Conservation (phyloP, 1,284 basidiomycete genomes). For the Coniophora puteana region DNA sequence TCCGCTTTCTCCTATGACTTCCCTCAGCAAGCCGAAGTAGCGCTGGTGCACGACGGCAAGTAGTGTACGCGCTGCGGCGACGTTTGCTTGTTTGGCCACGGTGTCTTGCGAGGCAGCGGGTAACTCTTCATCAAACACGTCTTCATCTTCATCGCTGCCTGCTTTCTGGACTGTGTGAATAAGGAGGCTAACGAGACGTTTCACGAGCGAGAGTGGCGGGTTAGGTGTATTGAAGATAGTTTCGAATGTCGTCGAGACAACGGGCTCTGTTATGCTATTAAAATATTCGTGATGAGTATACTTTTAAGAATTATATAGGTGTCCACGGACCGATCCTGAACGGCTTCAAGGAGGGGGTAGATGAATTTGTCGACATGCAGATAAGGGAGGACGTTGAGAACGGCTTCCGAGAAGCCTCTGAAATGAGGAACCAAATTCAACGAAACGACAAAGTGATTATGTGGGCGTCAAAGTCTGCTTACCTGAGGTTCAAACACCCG, state of each 20-base stretch:
- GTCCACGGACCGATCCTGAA: slow-evolving; percentile 40
- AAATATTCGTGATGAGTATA: slow-evolving; percentile 5
- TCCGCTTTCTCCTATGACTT: slow-evolving; percentile 34
- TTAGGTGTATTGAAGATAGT: slow-evolving; percentile 38
- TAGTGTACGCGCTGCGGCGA: slow-evolving; percentile 24
- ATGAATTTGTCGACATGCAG: slow-evolving; percentile 58
- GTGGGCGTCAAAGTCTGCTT: background rate
- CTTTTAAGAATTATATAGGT: background rate
- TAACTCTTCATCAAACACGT: slow-evolving; percentile 10
- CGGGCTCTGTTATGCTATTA: slow-evolving; percentile 42
- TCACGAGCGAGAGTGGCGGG: slow-evolving; percentile 34
- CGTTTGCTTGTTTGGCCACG: slow-evolving; percentile 13
- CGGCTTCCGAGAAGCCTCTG: slow-evolving; percentile 49
- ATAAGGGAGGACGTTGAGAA: slow-evolving; percentile 40
- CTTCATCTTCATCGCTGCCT: slow-evolving; percentile 9
- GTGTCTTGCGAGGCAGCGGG: slow-evolving; percentile 11
- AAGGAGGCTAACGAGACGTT: slow-evolving; percentile 33
- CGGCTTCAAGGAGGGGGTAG: slow-evolving; percentile 44
- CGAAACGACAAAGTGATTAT: background rate
- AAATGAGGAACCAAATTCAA: background rate
- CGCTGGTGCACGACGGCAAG: slow-evolving; percentile 49
- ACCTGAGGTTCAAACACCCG: background rate
- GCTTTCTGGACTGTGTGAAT: slow-evolving; percentile 28
- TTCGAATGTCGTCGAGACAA: slow-evolving; percentile 37
- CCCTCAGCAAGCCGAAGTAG: slow-evolving; percentile 44